phyloP scores from a whole-genome alignment of 2,329 filamentous ascomycete genomes.

The Incumbomyces lentus region DNA sequence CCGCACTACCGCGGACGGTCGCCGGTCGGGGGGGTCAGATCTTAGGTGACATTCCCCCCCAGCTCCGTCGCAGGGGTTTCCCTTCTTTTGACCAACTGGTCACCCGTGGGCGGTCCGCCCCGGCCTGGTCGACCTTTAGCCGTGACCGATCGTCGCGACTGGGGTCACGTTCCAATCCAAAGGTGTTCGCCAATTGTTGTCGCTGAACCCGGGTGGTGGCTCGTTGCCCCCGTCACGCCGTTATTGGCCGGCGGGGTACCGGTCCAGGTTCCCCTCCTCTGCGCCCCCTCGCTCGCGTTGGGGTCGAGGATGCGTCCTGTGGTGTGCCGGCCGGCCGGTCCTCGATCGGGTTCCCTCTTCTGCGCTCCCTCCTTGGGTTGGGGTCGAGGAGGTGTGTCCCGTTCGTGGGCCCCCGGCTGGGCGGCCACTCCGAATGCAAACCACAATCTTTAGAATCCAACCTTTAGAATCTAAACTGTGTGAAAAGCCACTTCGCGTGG shows the following conservation, averaged over 20 bases:
- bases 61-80: background rate
- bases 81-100: background rate
- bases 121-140: background rate
- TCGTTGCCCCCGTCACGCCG: background rate
- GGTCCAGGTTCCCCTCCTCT: background rate
- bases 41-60: background rate
- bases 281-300: background rate
- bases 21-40: background rate
- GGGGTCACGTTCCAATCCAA: background rate
- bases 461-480: too few relatives aligned
- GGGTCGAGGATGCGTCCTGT: background rate
- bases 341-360: too few relatives aligned
- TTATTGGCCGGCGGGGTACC: background rate
- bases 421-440: too few relatives aligned
- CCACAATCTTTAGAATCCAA: too few relatives aligned
- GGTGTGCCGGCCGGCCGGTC: too few relatives aligned
- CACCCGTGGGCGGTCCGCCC: too few relatives aligned
- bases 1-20: background rate
- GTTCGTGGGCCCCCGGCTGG: too few relatives aligned
- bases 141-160: background rate
- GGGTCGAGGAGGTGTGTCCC: too few relatives aligned
- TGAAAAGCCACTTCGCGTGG: too few relatives aligned
- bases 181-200: background rate
- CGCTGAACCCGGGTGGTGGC: background rate
- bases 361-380: too few relatives aligned